Evolutionary conservation across 2,329 filamentous ascomycete genomes (phyloP).

Genomic region (Cercospora sp.): DNA sequence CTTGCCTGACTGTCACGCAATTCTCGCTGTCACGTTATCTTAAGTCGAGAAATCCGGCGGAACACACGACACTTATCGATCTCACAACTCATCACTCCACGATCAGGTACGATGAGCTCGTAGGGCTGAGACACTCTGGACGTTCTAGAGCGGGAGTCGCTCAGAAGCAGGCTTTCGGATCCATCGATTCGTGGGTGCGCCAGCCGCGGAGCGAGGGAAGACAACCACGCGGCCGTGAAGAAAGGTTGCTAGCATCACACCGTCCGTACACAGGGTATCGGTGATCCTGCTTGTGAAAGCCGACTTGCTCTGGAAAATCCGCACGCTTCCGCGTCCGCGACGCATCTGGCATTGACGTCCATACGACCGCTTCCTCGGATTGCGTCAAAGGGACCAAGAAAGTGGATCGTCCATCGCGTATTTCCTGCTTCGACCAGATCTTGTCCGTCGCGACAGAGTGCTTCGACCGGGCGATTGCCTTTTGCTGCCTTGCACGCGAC

Average conservation of each 20-base stretch:
- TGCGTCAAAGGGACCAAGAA: background rate
- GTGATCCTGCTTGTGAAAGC: slow-evolving; percentile 9
- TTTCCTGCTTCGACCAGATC: background rate
- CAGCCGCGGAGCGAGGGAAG: background rate
- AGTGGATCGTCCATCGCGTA: background rate
- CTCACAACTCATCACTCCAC: background rate
- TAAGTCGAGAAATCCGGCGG: background rate
- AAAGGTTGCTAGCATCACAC: background rate
- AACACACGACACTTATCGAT: background rate
- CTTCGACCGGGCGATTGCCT: background rate
- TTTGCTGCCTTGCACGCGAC: slow-evolving; percentile 6
- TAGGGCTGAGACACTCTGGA: slow-evolving; percentile 7
- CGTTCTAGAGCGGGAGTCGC: slow-evolving; percentile 10
- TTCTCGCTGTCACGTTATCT: background rate
- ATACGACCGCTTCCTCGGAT: background rate
- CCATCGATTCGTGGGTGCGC: background rate
- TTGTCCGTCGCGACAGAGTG: background rate
- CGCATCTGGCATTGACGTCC: background rate
- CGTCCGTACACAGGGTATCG: background rate
- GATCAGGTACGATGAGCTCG: background rate
- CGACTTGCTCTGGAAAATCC: background rate
- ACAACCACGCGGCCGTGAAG: slow-evolving; percentile 2
- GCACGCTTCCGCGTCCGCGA: slow-evolving; percentile 5
- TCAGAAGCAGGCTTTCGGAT: slow-evolving; percentile 5
- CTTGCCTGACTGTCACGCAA: slow-evolving; percentile 2